A percentile compares a stretch with the other conserved stretches of the same genome.
phyloP scores from a whole-genome alignment of 2,329 filamentous ascomycete species.

The Sporothrix sp. region DNA sequence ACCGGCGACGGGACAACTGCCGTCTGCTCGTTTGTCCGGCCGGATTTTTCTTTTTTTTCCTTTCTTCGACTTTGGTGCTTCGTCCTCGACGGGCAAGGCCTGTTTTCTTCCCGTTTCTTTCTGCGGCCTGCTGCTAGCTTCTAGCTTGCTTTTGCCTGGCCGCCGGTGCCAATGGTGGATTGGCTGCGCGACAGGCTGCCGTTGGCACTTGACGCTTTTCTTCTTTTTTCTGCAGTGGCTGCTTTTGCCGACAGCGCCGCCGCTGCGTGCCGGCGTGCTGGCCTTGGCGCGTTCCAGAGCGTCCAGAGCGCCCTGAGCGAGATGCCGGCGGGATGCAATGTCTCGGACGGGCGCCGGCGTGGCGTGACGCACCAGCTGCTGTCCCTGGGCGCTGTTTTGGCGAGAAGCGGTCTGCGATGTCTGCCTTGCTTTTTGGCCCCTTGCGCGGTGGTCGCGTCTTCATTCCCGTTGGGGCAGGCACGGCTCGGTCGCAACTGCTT shows the following conservation, averaged over 20 bases:
- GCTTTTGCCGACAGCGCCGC: no score
- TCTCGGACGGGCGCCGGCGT: background rate
- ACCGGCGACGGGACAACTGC: background rate
- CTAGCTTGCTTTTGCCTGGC: no score
- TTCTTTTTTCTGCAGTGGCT: background rate
- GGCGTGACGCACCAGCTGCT: background rate
- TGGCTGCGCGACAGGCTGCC: no score
- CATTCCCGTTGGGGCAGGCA: background rate
- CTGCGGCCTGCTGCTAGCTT: no score
- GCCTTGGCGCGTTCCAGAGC: slow-evolving; percentile 1
- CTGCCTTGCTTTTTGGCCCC: background rate
- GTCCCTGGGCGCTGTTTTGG: background rate
- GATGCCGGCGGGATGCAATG: background rate
- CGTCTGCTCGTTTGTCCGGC: background rate
- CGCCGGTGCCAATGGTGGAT: no score
- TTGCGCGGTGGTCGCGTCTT: no score
- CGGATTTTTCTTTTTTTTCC: no score
- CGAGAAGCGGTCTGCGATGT: background rate
- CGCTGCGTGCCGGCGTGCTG: background rate
- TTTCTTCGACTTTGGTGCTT: no score
- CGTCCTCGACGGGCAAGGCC: no score
- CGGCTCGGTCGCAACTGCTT: background rate
- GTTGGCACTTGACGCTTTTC: no score
- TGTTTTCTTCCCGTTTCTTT: no score
- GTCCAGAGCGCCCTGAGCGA: background rate